A percentile compares a stretch with the other conserved stretches of the same genome.
Evolutionary conservation across 208 protist species (phyloP).

Genomic region (Strigomonas galati): DNA sequence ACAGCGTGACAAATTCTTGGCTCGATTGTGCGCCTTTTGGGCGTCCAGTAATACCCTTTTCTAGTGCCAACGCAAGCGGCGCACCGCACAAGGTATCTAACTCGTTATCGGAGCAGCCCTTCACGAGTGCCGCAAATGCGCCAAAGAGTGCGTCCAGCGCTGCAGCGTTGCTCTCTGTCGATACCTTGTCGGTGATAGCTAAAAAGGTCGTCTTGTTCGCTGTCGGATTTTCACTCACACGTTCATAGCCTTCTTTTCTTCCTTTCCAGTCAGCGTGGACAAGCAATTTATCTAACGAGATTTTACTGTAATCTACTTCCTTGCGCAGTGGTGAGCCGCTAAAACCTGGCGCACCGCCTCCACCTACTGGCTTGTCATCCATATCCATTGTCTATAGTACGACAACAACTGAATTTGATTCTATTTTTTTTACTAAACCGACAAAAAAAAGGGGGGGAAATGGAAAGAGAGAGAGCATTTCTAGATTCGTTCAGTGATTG

Average conservation of each 20-base stretch:
- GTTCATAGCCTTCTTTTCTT: constrained; percentile 59
- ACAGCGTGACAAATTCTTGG: constrained; percentile 37
- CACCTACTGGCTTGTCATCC: constrained; percentile 44
- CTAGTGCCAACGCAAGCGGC: constrained; percentile 38
- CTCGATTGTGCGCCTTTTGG: constrained; percentile 50
- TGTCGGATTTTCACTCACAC: constrained; percentile 28
- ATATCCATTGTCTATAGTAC: constrained; percentile 33
- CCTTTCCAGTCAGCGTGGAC: constrained; percentile 76
- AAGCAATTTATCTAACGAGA: constrained; percentile 46
- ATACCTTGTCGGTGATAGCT: constrained; percentile 29
- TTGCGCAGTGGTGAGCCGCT: constrained; percentile 5
- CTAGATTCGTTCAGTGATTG: too few relatives aligned
- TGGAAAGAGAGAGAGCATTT: not conserved
- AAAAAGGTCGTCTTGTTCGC: constrained; percentile 33
- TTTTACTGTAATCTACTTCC: constrained; percentile 49
- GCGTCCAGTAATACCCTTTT: constrained; percentile 81
- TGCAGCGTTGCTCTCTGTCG: constrained; percentile 49
- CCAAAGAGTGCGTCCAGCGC: constrained; percentile 71
- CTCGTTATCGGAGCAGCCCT: constrained; percentile 34
- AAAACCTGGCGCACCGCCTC: constrained; percentile 19
- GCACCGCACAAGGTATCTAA: constrained; percentile 31
- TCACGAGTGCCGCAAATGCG: constrained; percentile 36
- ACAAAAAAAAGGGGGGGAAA: constrained; percentile 3
- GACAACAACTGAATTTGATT: not conserved
- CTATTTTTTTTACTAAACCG: not conserved